Evolutionary conservation across 192 early-diverging fungal genomes (phyloP).

Genomic region (Backusella morwellensis): DNA sequence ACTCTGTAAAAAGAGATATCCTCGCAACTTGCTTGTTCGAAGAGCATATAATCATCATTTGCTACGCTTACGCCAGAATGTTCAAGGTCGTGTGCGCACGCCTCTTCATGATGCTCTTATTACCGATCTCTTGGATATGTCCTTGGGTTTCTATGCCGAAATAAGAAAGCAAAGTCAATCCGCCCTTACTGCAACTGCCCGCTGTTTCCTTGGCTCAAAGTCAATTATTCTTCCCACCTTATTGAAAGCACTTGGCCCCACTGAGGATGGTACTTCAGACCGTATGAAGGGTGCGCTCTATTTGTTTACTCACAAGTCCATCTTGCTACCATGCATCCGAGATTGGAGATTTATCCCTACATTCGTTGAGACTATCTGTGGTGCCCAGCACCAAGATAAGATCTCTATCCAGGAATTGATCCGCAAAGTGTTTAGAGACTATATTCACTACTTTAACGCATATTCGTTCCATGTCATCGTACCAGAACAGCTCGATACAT

Average conservation of each 20-base stretch:
- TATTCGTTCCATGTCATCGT: conserved; percentile 45
- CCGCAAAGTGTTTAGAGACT: conserved; percentile 60
- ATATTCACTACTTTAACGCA: conserved; percentile 49
- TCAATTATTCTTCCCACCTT: conserved; percentile 46
- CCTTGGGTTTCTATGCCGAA: conserved; percentile 53
- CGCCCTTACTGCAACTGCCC: conserved; percentile 44
- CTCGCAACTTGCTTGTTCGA: conserved; percentile 46
- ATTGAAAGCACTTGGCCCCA: conserved; percentile 44
- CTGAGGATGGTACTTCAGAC: conserved; percentile 34
- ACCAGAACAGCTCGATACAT: conserved; percentile 23
- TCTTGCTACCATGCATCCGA: conserved; percentile 50
- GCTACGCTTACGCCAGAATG: conserved; percentile 55
- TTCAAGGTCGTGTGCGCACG: conserved; percentile 41
- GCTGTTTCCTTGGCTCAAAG: conserved; percentile 51
- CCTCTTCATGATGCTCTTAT: conserved; percentile 53
- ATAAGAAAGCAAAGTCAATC: conserved; percentile 57
- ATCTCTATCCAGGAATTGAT: conserved; percentile 65
- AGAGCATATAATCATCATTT: conserved; percentile 54
- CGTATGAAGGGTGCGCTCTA: conserved; percentile 72
- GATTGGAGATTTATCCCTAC: conserved; percentile 56
- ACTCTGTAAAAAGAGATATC: conserved; percentile 49
- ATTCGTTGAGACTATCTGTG: conserved; percentile 54
- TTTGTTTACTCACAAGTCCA: conserved; percentile 49
- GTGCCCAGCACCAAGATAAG: conserved; percentile 69
- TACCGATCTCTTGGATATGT: conserved; percentile 54